These are phyloP conservation scores for Triangularia setosa DNA, from an alignment of 2,329 filamentous ascomycete species.

Conservation along the genomic window DNA sequence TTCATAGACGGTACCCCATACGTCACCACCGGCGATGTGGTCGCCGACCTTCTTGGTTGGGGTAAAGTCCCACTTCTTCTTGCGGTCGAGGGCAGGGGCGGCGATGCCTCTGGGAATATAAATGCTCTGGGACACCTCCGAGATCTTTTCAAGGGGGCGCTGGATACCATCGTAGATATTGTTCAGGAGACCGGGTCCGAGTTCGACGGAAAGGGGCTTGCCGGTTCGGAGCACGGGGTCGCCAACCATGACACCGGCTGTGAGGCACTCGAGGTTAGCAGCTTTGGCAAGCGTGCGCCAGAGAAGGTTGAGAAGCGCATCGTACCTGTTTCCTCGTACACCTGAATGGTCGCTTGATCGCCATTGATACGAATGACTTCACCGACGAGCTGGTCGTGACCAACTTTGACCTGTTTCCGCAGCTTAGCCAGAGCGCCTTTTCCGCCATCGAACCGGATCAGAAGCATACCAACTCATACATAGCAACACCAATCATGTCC, in stretches of 20 bases:
- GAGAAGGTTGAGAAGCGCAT: not conserved
- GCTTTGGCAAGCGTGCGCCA: slow-evolving; percentile 17
- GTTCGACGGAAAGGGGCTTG: slow-evolving; percentile 95
- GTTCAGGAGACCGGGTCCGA: slow-evolving; percentile 94
- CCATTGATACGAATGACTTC: slow-evolving; percentile 97
- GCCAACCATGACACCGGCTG: slow-evolving; percentile 91
- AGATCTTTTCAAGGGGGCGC: slow-evolving; percentile 83
- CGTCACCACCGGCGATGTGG: slow-evolving; percentile 92
- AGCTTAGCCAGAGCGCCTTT: slow-evolving; percentile 15
- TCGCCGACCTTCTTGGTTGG: slow-evolving; percentile 91
- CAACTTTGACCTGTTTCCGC: slow-evolving; percentile 71
- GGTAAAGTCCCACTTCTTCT: slow-evolving; percentile 95
- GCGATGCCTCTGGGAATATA: slow-evolving; percentile 96
- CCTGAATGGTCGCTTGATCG: slow-evolving; percentile 96
- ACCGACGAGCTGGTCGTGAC: slow-evolving; percentile 85
- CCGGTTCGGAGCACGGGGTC: slow-evolving; percentile 87
- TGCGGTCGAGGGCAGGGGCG: slow-evolving; percentile 80
- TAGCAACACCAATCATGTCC: slow-evolving; percentile 97
- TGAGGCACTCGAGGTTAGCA: slow-evolving; percentile 17
- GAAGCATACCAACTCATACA: slow-evolving; percentile 87
- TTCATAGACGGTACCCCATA: slow-evolving; percentile 92
- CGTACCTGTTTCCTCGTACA: slow-evolving; percentile 97
- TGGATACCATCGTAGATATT: slow-evolving; percentile 99
- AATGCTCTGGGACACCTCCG: slow-evolving; percentile 75
- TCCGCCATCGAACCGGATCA: not conserved